These are phyloP conservation scores for Suillus luteus DNA, from an alignment of 768 basidiomycete species.

Conservation along the genomic window DNA sequence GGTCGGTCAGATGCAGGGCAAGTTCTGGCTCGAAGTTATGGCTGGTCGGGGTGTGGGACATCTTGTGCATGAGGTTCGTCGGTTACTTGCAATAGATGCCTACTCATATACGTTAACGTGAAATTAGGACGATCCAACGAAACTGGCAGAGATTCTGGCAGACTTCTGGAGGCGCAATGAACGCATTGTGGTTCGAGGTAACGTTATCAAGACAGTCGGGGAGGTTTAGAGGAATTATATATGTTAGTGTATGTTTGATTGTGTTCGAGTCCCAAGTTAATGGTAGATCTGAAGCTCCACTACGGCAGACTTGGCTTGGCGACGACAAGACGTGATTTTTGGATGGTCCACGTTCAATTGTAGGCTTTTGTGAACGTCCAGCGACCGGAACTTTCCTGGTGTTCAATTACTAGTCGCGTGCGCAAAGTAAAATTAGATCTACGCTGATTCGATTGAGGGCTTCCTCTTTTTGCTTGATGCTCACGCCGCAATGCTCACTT, in stretches of 20 bases:
- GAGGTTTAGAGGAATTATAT: constrained; percentile 32
- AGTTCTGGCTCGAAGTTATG: constrained; percentile 92
- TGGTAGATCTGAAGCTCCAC: too few species aligned
- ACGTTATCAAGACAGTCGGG: constrained; percentile 54
- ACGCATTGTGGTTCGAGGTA: constrained; percentile 55
- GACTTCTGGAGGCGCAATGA: constrained; percentile 95
- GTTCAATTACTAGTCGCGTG: too few species aligned
- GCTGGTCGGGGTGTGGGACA: constrained; percentile 75
- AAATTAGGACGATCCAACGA: constrained; percentile 81
- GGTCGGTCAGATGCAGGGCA: constrained; percentile 96
- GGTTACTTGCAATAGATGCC: constrained; percentile 1
- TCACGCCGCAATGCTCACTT: too few species aligned
- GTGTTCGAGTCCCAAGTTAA: too few species aligned
- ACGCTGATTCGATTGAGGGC: too few species aligned
- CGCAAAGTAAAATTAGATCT: too few species aligned
- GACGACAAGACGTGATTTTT: too few species aligned
- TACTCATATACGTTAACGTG: constrained; percentile 1
- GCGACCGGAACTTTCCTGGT: too few species aligned
- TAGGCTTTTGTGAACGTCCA: too few species aligned
- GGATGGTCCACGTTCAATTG: too few species aligned
- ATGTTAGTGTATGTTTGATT: neutral
- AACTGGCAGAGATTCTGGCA: constrained; percentile 76
- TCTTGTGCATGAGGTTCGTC: constrained; percentile 86
- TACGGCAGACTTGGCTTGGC: too few species aligned
- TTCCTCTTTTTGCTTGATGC: too few species aligned